Conservation (phyloP, 2,329 filamentous ascomycete species). For the Penicillium vulpinum region DNA sequence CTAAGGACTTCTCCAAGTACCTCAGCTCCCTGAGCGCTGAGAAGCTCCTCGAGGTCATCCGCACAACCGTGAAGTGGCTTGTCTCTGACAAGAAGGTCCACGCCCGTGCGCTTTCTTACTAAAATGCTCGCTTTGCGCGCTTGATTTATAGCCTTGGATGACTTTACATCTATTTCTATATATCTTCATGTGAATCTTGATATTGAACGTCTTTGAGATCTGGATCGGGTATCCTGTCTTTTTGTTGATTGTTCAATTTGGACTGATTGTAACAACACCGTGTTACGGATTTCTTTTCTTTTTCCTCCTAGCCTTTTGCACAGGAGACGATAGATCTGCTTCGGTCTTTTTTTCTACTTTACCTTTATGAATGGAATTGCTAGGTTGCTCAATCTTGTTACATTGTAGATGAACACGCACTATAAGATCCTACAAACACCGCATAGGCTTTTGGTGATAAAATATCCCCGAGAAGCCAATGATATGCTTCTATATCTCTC, state of each 20-base stretch:
- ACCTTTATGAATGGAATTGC: conserved; percentile 22
- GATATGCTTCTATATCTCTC: no score
- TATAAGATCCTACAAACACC: not conserved
- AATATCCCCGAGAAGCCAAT: no score
- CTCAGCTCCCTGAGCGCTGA: conserved; percentile 35
- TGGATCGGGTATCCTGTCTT: conserved; percentile 14
- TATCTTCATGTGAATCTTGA: not conserved
- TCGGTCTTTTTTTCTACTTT: conserved; percentile 6
- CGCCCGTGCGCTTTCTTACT: conserved; percentile 31
- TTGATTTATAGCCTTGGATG: not conserved
- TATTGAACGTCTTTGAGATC: not conserved
- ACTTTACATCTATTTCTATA: not conserved
- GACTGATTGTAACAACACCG: conserved; percentile 14
- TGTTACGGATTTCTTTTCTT: conserved; percentile 10
- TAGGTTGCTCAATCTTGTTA: conserved; percentile 15
- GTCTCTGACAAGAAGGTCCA: conserved; percentile 34
- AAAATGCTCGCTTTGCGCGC: conserved; percentile 8
- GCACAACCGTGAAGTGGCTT: conserved; percentile 35
- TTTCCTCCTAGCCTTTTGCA: conserved; percentile 6
- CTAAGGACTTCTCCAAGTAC: conserved; percentile 27
- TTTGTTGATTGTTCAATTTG: conserved; percentile 5
- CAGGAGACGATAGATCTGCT: conserved; percentile 8
- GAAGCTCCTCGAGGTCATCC: conserved; percentile 31
- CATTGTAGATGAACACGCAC: not conserved
- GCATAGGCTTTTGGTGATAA: not conserved